Percentiles rank a stretch among this genome's conserved stretches.
phyloP scores from a whole-genome alignment of 257 asterid species.

The Capsicum rhomboideum region DNA sequence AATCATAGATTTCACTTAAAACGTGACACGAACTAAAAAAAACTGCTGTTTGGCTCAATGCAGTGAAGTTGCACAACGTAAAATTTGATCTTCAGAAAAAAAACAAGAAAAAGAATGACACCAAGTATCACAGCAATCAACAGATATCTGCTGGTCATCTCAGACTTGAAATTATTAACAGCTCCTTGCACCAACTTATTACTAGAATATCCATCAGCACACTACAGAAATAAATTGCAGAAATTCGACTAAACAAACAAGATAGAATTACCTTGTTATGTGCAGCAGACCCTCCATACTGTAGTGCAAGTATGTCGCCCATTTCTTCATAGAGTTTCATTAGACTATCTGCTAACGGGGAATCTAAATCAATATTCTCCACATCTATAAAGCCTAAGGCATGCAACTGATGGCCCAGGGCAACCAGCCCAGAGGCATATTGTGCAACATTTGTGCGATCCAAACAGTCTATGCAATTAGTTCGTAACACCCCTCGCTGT shows the following conservation, averaged over 20 bases:
- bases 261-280: constrained; percentile 70
- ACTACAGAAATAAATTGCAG: background rate
- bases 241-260: background rate
- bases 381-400: constrained; percentile 53
- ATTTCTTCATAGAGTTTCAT: constrained; percentile 87
- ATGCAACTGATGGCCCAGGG: constrained; percentile 76
- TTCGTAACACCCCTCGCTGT: constrained; percentile 85
- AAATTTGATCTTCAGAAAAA: background rate
- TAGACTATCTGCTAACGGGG: constrained; percentile 57
- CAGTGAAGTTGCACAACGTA: background rate
- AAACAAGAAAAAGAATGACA: background rate
- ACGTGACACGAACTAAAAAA: background rate
- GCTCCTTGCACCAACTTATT: background rate
- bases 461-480: constrained; percentile 95
- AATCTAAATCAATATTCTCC: constrained; percentile 43
- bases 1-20: background rate
- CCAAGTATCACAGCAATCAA: background rate
- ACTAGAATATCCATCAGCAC: background rate
- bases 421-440: constrained; percentile 76
- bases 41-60: background rate
- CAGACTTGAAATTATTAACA: background rate
- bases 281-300: constrained; percentile 97
- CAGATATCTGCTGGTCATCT: background rate
- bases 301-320: constrained; percentile 95
- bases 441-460: constrained; percentile 99